Base-by-base conservation (phyloP, 768 basidiomycete species). In the Paxillus involutus region DNA sequence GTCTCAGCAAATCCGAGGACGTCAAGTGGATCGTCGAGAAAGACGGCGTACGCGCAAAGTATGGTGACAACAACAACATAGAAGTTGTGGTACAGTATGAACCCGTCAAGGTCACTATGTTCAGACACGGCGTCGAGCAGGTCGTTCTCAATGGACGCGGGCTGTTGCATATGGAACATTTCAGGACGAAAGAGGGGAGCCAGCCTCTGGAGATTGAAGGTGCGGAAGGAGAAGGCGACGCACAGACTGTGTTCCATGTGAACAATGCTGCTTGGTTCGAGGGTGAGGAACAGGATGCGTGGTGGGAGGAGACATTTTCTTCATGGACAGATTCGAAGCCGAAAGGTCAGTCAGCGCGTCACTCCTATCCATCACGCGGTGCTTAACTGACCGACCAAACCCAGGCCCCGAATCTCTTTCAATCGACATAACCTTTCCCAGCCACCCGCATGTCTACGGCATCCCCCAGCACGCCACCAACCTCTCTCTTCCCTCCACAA, bases 161-260 rank as follows among this genome's bases (percentile, higher is more conserved):
- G 2, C 78, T 99, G 30, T 76, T 99, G 58, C 95, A 98, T 61
- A 95, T 99, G 96, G 97, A 99, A 66, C 97, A 98, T 71, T 98
- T 95, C 79, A 89, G 91, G 62, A 78, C 77, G 19, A 85, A 88
- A 64, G 70, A 72, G 49, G 64, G 56, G 1, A 78, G 77, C 29
- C 70, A 75, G 11, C 72, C 80, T 26, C 74, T 73, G 19, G 75
- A 71, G 57, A 68, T 64, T 16, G 58, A 63, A 13, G 75, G 73
- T 41, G 69, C 73, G 17, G 75, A 76, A 45, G 69, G 71, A 14
- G 74, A 77, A 58, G 45, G 17, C 6, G 63, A 63, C 19, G 69
- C 71, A 10, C 86, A 89, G 64, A 74, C 70, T 3, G 81, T 83
- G 2, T 60, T 90, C 30, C 72, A 84, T 52, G 70, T 71, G 26